phyloP scores from a whole-genome alignment of 2,329 filamentous ascomycete genomes.

The Tolypocladium paradoxum region DNA sequence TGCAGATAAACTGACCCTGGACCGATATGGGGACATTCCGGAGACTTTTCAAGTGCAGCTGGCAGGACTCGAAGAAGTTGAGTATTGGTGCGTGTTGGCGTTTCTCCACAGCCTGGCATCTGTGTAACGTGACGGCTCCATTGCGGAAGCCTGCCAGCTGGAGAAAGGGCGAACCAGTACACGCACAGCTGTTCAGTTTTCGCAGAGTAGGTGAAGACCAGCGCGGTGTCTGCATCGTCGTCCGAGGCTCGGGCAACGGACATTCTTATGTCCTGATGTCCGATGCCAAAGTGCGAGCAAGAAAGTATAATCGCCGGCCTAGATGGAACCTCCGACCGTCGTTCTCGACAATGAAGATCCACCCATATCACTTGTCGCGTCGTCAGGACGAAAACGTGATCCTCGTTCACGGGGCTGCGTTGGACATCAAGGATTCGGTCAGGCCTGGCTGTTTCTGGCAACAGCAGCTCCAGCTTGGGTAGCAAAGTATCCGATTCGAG shows the following conservation, averaged over 20 bases:
- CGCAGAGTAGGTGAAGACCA: constrained; percentile 25
- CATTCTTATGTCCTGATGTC: constrained; percentile 16
- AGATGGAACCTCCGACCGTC: constrained; percentile 1
- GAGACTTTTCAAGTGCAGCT: constrained; percentile 9
- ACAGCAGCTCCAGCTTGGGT: constrained; percentile 15
- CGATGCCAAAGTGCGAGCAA: constrained; percentile 17
- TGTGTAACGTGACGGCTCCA: constrained; percentile 26
- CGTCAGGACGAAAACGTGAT: constrained; percentile 50
- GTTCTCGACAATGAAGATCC: constrained; percentile 20
- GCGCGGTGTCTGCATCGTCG: constrained; percentile 9
- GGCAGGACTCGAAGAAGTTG: constrained; percentile 18
- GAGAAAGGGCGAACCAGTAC: constrained; percentile 21
- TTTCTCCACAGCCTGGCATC: constrained; percentile 9
- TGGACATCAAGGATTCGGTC: constrained; percentile 46
- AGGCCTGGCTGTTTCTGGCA: constrained; percentile 11
- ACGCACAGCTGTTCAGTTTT: constrained; percentile 19
- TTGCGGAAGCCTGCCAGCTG: constrained; percentile 17
- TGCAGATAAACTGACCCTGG: constrained; percentile 20
- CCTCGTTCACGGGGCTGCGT: constrained; percentile 31
- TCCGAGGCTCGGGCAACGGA: constrained; percentile 14
- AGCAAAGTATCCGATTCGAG: constrained; percentile 20
- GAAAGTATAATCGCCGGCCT: constrained; percentile 15
- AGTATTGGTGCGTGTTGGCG: constrained; percentile 4
- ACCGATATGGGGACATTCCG: constrained; percentile 5
- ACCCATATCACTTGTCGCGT: constrained; percentile 38